phyloP scores from a whole-genome alignment of 1,139 yeast species.

The Hansenula lynferdii region DNA sequence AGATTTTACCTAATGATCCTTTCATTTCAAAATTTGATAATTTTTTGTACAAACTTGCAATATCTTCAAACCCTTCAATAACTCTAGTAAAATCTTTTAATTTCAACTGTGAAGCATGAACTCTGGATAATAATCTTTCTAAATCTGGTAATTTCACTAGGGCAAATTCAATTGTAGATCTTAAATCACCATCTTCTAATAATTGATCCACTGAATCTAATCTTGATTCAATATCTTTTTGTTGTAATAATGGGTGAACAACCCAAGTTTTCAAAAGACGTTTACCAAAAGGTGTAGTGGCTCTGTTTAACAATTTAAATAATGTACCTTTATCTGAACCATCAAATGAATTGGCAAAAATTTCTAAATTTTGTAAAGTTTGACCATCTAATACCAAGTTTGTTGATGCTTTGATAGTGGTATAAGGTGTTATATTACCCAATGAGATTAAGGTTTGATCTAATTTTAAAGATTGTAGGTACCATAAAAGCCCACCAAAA shows the following conservation, averaged over 20 bases:
- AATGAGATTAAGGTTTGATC: conserved; percentile 72
- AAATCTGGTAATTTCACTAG: conserved; percentile 75
- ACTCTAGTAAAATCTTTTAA: conserved; percentile 82
- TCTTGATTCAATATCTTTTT: conserved; percentile 59
- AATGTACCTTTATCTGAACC: conserved; percentile 89
- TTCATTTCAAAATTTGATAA: conserved; percentile 39
- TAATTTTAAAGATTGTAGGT: conserved; percentile 69
- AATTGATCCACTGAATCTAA: conserved; percentile 78
- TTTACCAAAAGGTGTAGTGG: conserved; percentile 91
- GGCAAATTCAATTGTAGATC: conserved; percentile 50
- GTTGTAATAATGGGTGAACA: conserved; percentile 74
- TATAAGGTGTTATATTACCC: conserved; percentile 72
- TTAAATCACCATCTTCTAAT: conserved; percentile 54
- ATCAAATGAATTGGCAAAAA: conserved; percentile 82
- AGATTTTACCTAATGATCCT: conserved; percentile 45
- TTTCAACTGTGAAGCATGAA: conserved; percentile 77
- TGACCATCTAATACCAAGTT: conserved; percentile 88
- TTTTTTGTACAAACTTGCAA: conserved; percentile 39
- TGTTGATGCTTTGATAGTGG: conserved; percentile 53
- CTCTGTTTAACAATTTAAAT: conserved; percentile 73
- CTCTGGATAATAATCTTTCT: conserved; percentile 81
- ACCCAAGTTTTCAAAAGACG: conserved; percentile 82
- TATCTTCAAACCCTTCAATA: conserved; percentile 72
- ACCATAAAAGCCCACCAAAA: conserved; percentile 85
- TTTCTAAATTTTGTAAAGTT: conserved; percentile 83